Evolutionary conservation across 345 rosid species (phyloP).

Genomic region (Toxicodendron radicans): DNA sequence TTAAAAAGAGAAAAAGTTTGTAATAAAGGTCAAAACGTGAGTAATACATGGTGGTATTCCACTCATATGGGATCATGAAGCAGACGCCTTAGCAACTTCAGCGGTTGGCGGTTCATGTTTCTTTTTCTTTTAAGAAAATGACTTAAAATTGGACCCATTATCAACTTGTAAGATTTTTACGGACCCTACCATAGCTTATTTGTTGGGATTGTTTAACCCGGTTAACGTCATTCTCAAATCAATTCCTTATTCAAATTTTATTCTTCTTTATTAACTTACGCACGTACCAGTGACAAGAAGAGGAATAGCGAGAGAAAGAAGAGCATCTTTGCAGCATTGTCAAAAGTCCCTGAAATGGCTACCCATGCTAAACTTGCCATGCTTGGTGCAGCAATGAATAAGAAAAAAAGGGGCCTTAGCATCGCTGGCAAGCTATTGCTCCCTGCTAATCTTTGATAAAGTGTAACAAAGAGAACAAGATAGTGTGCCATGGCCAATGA

Average conservation of each 20-base stretch:
- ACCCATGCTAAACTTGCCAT: constrained; percentile 36
- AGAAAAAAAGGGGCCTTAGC: constrained; percentile 37
- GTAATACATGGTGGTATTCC: too few species aligned
- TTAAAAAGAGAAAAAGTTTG: neutral
- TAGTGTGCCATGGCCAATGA: constrained; percentile 35
- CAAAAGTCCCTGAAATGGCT: constrained; percentile 31
- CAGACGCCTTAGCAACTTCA: neutral
- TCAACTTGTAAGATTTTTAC: neutral
- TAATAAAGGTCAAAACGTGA: too few species aligned
- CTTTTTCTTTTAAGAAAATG: neutral
- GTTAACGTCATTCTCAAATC: constrained; percentile 4
- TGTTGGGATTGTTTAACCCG: neutral
- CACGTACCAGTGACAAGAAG: constrained; percentile 35
- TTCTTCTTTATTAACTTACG: neutral
- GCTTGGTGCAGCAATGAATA: constrained; percentile 39
- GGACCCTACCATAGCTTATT: neutral
- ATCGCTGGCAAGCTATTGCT: constrained; percentile 26
- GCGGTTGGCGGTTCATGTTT: neutral
- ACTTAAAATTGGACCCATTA: neutral
- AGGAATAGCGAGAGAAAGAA: constrained; percentile 40
- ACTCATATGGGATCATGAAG: neutral
- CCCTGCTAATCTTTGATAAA: constrained; percentile 33
- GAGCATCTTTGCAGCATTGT: constrained; percentile 35
- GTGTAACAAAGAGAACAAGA: constrained; percentile 37
- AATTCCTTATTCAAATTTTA: constrained; percentile 14